Base-by-base conservation (phyloP, 768 basidiomycete genomes). In the Mycena albidolilacea region DNA sequence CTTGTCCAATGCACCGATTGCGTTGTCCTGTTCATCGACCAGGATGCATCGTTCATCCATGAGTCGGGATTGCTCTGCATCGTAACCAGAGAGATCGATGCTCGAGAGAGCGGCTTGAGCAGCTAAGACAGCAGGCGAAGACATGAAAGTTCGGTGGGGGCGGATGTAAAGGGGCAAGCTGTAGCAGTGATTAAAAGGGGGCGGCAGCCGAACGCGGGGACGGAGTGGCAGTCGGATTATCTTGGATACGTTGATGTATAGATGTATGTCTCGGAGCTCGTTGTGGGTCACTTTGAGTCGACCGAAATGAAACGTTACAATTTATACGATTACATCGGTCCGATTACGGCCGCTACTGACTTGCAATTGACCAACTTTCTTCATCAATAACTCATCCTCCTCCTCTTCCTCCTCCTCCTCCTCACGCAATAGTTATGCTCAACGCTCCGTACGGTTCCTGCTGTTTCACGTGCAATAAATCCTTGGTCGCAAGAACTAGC, bases 21-120 rank as follows among this genome's bases (percentile, higher is more conserved):
- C 90, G 43, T 88, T 89, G 81, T 97, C 96, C 67, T 97, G 81
- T 80, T 96, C 94, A 79, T 97, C 95, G 41, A 97, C 95, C 54
- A 97, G 88, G 80, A 97, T 97, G 78, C 97, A 97, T 67, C 91
- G 86, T 83, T 99, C 98, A 77, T 97, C 95, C 98, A 99, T 99
- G 70, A 99, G 87, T 72, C 93, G 89, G 44, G 96, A 95, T 81
- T 98, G 97, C 78, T 96, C 95, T 12, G 93, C 89, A 80, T 98
- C 97, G 88, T 98, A 98, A 73, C 80, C 87, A 19, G 91, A 90
- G 55, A 97, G 86, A 80, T 97, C 95, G 76, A 97, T 86, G 78
- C 85, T 91, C 12, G 93, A 90, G 74, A 95, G 89, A 55, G 88
- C 87, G 68, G 90, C 87, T 70, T 84, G 85, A 21, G 92, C 91